phyloP scores from a whole-genome alignment of 768 basidiomycete species.

The Termitomyces sp. region DNA sequence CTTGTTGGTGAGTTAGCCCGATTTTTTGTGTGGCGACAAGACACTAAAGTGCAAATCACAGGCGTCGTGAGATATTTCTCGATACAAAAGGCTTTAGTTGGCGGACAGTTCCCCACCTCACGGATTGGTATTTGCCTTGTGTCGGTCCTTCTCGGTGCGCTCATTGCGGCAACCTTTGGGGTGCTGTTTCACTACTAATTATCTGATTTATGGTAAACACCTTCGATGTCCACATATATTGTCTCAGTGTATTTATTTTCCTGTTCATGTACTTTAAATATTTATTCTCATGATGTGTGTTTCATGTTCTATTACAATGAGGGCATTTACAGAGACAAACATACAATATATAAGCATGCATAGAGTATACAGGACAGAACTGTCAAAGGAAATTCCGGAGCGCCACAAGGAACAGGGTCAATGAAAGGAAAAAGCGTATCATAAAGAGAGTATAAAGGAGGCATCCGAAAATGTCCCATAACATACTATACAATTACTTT shows the following conservation, averaged over 20 bases:
- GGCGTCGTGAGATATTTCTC: constrained; percentile 9
- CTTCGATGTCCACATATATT: neutral
- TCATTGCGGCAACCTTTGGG: constrained; percentile 5
- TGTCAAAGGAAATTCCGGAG: neutral
- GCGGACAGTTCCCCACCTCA: constrained; percentile 11
- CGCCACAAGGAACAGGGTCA: neutral
- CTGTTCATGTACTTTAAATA: neutral
- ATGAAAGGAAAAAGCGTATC: neutral
- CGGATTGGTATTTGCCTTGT: constrained; percentile 2
- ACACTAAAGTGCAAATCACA: neutral
- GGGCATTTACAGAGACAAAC: neutral
- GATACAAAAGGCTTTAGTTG: constrained; percentile 8
- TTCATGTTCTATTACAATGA: neutral
- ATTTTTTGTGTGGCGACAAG: neutral
- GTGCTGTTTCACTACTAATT: neutral
- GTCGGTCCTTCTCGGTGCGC: neutral
- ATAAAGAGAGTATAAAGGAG: neutral
- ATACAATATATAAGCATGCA: neutral
- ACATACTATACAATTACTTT: neutral
- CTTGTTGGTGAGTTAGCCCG: constrained; percentile 12
- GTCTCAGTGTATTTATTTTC: neutral
- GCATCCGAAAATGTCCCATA: neutral
- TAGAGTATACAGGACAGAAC: neutral
- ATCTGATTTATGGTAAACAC: neutral
- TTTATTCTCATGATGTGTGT: neutral